Percentiles rank a stretch among this genome's conserved stretches.
Conservation (phyloP, 1,284 basidiomycete genomes). For the Phellopilus nigrolimitatus region DNA sequence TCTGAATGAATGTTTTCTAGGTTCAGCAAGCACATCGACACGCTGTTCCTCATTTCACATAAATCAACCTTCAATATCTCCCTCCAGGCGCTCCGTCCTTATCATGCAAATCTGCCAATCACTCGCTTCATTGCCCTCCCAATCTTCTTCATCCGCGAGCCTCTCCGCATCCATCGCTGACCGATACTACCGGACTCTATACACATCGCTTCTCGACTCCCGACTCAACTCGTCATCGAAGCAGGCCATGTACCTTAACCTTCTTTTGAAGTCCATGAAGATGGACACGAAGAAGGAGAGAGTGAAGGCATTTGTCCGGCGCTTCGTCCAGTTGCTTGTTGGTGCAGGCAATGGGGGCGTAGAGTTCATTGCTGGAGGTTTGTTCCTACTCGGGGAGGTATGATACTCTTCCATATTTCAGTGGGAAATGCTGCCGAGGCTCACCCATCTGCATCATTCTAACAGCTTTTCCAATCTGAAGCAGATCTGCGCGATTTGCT, state of each 20-base stretch:
- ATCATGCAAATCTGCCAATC: slow-evolving; percentile 78
- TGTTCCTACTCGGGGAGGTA: slow-evolving; percentile 73
- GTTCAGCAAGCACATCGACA: slow-evolving; percentile 86
- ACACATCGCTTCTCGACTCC: slow-evolving; percentile 82
- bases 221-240: slow-evolving; percentile 85
- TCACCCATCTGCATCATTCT: not conserved
- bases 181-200: slow-evolving; percentile 90
- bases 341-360: slow-evolving; percentile 67
- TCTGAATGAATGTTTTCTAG: slow-evolving; percentile 33
- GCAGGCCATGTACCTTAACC: slow-evolving; percentile 96
- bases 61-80: slow-evolving; percentile 95
- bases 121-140: slow-evolving; percentile 34
- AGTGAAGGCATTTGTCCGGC: slow-evolving; percentile 80
- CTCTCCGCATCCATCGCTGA: slow-evolving; percentile 57
- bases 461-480: slow-evolving; percentile 72
- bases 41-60: slow-evolving; percentile 94
- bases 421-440: not conserved
- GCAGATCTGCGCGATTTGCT: slow-evolving; percentile 71
- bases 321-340: slow-evolving; percentile 82
- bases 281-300: slow-evolving; percentile 64
- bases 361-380: slow-evolving; percentile 87
- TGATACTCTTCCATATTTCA: slow-evolving; percentile 24
- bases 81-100: slow-evolving; percentile 89
- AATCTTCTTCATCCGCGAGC: slow-evolving; percentile 31
- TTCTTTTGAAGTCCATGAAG: slow-evolving; percentile 92